Conservation (phyloP, 208 protist genomes). For the Herpetomonas samuelpessoai region DNA sequence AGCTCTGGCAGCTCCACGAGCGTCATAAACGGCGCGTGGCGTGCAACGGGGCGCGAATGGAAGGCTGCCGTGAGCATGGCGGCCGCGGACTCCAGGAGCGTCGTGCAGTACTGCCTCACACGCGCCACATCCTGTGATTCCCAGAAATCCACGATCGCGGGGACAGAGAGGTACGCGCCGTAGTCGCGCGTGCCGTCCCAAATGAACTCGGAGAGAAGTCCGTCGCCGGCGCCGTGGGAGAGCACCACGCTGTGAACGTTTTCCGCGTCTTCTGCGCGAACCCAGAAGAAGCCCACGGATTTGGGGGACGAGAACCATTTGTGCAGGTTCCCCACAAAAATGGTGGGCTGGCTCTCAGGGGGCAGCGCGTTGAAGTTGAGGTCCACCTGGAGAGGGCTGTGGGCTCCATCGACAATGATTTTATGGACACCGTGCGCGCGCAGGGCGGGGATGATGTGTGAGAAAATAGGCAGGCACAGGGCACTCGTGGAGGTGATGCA, state of each 20-base stretch:
- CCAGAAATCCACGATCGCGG: conserved; percentile 80
- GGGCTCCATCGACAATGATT: conserved; percentile 91
- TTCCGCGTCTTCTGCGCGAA: conserved; percentile 34
- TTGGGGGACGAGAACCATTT: conserved; percentile 91
- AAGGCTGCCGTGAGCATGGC: conserved; percentile 73
- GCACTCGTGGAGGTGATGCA: conserved; percentile 88
- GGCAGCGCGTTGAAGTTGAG: conserved; percentile 69
- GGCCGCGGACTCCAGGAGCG: conserved; percentile 43
- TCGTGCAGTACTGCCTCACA: conserved; percentile 53
- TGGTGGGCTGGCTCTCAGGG: conserved; percentile 45
- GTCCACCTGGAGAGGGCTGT: conserved; percentile 74
- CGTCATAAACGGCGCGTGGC: conserved; percentile 78
- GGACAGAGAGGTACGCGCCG: conserved; percentile 77
- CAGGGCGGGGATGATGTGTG: conserved; percentile 77
- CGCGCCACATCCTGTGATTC: conserved; percentile 45
- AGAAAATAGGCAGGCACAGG: conserved; percentile 73
- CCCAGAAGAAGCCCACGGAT: conserved; percentile 87
- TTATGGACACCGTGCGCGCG: conserved; percentile 54
- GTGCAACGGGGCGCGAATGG: conserved; percentile 56
- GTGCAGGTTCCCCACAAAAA: conserved; percentile 88
- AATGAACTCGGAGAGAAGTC: conserved; percentile 88
- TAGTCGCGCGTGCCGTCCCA: conserved; percentile 91
- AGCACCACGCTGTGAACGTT: conserved; percentile 66
- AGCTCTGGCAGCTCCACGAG: conserved; percentile 79
- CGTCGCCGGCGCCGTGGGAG: conserved; percentile 85